A percentile compares a stretch with the other conserved stretches of the same genome.
These are phyloP conservation scores for Penicillium verrucosum DNA, from an alignment of 2,329 filamentous ascomycete genomes.

Conservation along the genomic window DNA sequence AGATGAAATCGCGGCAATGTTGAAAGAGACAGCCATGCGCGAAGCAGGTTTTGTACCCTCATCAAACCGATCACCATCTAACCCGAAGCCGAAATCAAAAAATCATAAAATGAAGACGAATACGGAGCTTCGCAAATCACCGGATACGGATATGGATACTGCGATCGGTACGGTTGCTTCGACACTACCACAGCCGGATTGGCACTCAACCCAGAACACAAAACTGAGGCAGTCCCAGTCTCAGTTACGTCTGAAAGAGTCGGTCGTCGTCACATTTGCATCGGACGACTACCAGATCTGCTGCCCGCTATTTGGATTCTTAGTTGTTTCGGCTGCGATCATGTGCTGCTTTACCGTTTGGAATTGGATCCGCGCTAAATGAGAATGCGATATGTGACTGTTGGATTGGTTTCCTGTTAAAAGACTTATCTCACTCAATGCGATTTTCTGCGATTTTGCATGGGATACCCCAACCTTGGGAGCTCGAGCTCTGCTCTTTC, in stretches of 20 bases:
- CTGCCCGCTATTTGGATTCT: constrained; percentile 4
- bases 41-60: constrained; percentile 13
- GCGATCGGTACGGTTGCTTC: constrained; percentile 15
- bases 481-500: not conserved
- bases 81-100: not conserved
- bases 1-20: constrained; percentile 9
- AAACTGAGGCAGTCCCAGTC: not conserved
- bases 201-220: not conserved
- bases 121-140: constrained; percentile 6
- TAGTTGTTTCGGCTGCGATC: constrained; percentile 2
- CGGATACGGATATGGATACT: constrained; percentile 8
- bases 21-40: constrained; percentile 9
- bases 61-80: not conserved
- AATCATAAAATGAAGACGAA: not conserved
- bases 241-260: not conserved
- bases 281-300: not conserved
- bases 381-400: not conserved
- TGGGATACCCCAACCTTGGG: not conserved
- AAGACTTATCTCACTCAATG: not conserved
- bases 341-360: constrained; percentile 9
- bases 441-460: not conserved
- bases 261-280: not conserved
- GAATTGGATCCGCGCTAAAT: constrained; percentile 1
- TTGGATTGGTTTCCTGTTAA: not conserved
- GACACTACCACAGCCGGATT: not conserved